Percentiles rank a stretch among this genome's conserved stretches.
Conservation (phyloP, 768 basidiomycete genomes). For the Leccinum arenicola region DNA sequence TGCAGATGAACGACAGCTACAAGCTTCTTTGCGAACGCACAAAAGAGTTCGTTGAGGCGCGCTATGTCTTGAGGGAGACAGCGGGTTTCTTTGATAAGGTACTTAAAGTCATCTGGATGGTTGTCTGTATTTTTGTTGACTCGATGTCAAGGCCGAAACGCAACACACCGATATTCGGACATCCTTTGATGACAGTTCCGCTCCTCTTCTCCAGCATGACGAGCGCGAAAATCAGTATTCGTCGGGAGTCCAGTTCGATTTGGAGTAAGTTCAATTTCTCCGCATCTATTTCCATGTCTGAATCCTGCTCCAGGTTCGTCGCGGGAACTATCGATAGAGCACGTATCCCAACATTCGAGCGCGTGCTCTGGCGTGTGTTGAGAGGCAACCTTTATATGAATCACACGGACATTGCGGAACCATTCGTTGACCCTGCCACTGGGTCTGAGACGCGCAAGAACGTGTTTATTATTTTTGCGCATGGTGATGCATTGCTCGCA, state of each 20-base stretch:
- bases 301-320: conserved; percentile 64
- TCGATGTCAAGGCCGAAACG: conserved; percentile 59
- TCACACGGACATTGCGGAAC: conserved; percentile 90
- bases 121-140: conserved; percentile 7
- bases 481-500: conserved; percentile 85
- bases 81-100: conserved; percentile 94
- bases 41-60: conserved; percentile 86
- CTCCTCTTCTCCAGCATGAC: conserved; percentile 88
- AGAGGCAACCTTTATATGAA: conserved; percentile 99
- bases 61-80: conserved; percentile 92
- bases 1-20: conserved; percentile 92
- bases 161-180: conserved; percentile 77
- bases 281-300: not conserved
- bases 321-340: conserved; percentile 94
- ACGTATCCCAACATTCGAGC: conserved; percentile 90
- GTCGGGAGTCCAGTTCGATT: conserved; percentile 66
- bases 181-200: conserved; percentile 89
- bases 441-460: conserved; percentile 90
- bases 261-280: conserved; percentile 60
- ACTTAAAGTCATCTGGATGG: conserved; percentile 17
- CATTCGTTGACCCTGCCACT: conserved; percentile 85
- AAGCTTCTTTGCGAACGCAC: conserved; percentile 82
- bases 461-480: conserved; percentile 99
- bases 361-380: conserved; percentile 96
- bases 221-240: conserved; percentile 72